phyloP scores from a whole-genome alignment of 2,329 filamentous ascomycete genomes.

The Colletotrichum sojae region DNA sequence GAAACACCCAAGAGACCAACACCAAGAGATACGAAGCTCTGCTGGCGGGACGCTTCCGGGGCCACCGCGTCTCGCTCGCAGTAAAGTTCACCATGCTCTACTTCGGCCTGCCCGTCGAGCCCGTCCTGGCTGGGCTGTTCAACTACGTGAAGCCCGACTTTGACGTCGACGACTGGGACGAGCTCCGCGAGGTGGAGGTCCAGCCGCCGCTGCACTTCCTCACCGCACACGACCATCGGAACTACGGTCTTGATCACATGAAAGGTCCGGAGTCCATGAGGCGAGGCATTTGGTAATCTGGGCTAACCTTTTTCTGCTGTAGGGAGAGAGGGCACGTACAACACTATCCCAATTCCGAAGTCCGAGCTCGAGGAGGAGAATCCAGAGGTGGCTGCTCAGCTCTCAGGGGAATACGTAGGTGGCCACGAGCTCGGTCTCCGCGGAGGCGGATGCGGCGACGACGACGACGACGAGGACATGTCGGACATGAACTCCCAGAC shows the following conservation, averaged over 20 bases:
- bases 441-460: slow-evolving; percentile 23
- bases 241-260: slow-evolving; percentile 47
- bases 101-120: slow-evolving; percentile 62
- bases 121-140: slow-evolving; percentile 46
- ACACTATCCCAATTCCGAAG: slow-evolving; percentile 30
- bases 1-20: slow-evolving; percentile 50
- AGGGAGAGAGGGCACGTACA: slow-evolving; percentile 41
- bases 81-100: slow-evolving; percentile 63
- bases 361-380: slow-evolving; percentile 14
- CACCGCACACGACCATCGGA: slow-evolving; percentile 48
- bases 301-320: background rate
- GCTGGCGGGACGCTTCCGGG: slow-evolving; percentile 50
- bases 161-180: slow-evolving; percentile 40
- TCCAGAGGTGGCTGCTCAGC: background rate
- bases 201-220: slow-evolving; percentile 51
- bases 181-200: slow-evolving; percentile 42
- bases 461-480: slow-evolving; percentile 26
- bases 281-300: background rate
- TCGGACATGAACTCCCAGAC: background rate
- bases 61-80: slow-evolving; percentile 47
- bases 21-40: slow-evolving; percentile 48
- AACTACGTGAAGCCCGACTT: slow-evolving; percentile 46
- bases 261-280: slow-evolving; percentile 11
- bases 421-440: slow-evolving; percentile 23
- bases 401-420: slow-evolving; percentile 30